Evolutionary conservation across 306 rosid species (phyloP).

Genomic region (Coriaria nepalensis): DNA sequence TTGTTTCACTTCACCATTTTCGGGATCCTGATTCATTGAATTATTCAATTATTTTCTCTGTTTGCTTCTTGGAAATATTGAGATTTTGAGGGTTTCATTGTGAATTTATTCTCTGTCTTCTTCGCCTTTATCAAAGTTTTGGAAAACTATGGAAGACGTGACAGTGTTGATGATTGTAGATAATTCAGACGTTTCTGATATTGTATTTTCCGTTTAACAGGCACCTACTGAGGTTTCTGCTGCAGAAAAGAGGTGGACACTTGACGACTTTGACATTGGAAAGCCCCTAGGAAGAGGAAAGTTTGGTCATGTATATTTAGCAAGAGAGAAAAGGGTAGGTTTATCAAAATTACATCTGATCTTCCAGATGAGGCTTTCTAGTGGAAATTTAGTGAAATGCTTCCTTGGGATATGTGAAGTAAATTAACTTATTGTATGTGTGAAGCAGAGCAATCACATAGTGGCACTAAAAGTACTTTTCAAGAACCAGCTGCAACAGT

Average conservation of each 20-base stretch:
- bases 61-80: not conserved
- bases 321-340: slow-evolving; percentile 85
- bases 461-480: slow-evolving; percentile 93
- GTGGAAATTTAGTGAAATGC: too few relatives aligned
- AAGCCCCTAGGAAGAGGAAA: slow-evolving; percentile 96
- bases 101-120: too few relatives aligned
- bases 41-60: not conserved
- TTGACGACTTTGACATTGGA: slow-evolving; percentile 84
- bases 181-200: not conserved
- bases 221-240: slow-evolving; percentile 44
- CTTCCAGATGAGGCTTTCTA: not conserved
- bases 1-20: too few relatives aligned
- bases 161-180: too few relatives aligned
- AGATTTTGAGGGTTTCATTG: too few relatives aligned
- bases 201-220: slow-evolving; percentile 19
- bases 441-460: slow-evolving; percentile 76
- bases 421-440: slow-evolving; percentile 12
- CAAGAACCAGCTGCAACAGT: slow-evolving; percentile 95
- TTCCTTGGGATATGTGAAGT: slow-evolving; percentile 5
- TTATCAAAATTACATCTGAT: not conserved
- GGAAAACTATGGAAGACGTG: too few relatives aligned
- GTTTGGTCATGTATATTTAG: slow-evolving; percentile 98
- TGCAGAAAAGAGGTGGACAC: slow-evolving; percentile 79
- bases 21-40: not conserved
- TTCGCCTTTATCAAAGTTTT: too few relatives aligned